These are phyloP conservation scores for Gamsiella multidivaricata DNA, from an alignment of 192 early-diverging fungal genomes.

Conservation along the genomic window DNA sequence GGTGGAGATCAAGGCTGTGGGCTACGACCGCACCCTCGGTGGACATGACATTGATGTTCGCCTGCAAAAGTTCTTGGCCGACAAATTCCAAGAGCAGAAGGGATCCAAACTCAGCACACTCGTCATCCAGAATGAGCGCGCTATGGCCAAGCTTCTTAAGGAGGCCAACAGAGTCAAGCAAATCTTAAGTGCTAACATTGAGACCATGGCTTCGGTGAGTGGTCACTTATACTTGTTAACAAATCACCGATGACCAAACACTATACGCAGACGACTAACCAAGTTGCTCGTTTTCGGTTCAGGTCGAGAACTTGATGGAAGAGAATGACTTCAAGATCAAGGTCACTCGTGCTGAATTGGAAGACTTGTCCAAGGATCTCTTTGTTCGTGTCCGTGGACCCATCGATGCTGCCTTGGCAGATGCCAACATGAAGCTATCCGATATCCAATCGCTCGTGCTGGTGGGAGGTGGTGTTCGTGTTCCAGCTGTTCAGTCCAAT, in stretches of 20 bases:
- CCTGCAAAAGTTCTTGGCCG: conserved; percentile 82
- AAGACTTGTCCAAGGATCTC: conserved; percentile 74
- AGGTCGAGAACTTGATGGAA: conserved; percentile 89
- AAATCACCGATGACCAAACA: no score
- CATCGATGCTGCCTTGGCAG: conserved; percentile 75
- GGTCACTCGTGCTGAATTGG: conserved; percentile 85
- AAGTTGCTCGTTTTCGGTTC: not conserved
- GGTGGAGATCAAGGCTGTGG: conserved; percentile 84
- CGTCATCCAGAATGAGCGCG: conserved; percentile 76
- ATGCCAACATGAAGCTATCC: conserved; percentile 70
- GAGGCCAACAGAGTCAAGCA: conserved; percentile 97
- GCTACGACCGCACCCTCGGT: conserved; percentile 86
- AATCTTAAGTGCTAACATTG: conserved; percentile 94
- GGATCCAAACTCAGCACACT: conserved; percentile 60
- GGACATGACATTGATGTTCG: conserved; percentile 88
- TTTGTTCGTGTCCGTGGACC: conserved; percentile 75
- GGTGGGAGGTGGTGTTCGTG: conserved; percentile 92
- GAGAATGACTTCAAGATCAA: conserved; percentile 85
- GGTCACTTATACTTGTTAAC: not conserved
- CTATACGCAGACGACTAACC: not conserved
- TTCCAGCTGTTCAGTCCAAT: conserved; percentile 84
- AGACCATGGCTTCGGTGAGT: conserved; percentile 82
- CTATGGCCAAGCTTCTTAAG: conserved; percentile 89
- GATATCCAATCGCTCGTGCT: conserved; percentile 91
- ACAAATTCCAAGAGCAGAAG: conserved; percentile 73